Percentiles rank a stretch among this genome's conserved stretches.
Evolutionary conservation across 225 moss, liverwort and hornwort species (phyloP).

Genomic region (Pseudoscleropodium purum): DNA sequence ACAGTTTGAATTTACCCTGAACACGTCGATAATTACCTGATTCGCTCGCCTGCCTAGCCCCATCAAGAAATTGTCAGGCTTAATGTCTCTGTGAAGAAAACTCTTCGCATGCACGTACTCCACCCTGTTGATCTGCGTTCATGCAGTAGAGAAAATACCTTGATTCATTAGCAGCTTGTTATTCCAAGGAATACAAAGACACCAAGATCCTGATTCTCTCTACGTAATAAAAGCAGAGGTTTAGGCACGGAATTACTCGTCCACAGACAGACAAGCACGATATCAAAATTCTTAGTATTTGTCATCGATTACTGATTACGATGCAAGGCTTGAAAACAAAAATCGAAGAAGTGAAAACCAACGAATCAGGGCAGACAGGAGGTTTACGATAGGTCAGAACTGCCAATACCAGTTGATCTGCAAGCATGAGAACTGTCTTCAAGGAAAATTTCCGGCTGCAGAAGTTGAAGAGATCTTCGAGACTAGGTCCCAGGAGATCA

Average conservation of each 20-base stretch:
- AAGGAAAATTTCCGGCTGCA: background rate
- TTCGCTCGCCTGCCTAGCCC: conserved; percentile 69
- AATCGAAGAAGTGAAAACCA: background rate
- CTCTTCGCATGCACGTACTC: conserved; percentile 87
- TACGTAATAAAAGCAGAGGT: background rate
- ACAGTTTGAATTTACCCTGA: background rate
- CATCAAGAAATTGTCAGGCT: conserved; percentile 93
- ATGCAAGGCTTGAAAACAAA: background rate
- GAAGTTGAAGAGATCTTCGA: background rate
- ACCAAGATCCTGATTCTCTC: background rate
- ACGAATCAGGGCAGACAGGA: background rate
- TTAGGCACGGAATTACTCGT: background rate
- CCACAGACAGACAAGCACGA: background rate
- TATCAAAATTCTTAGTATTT: background rate
- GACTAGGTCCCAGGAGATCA: background rate
- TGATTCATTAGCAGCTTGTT: background rate
- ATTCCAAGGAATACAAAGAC: background rate
- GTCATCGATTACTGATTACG: background rate
- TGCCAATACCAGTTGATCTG: conserved; percentile 1
- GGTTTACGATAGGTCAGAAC: background rate
- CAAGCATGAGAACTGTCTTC: background rate
- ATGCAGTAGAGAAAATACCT: background rate
- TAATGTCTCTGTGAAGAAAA: conserved; percentile 90
- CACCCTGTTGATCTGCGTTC: conserved; percentile 32
- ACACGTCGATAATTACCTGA: background rate